Base-by-base conservation (phyloP, 176 grass and related monocot genomes). In the Eleusine indica region DNA sequence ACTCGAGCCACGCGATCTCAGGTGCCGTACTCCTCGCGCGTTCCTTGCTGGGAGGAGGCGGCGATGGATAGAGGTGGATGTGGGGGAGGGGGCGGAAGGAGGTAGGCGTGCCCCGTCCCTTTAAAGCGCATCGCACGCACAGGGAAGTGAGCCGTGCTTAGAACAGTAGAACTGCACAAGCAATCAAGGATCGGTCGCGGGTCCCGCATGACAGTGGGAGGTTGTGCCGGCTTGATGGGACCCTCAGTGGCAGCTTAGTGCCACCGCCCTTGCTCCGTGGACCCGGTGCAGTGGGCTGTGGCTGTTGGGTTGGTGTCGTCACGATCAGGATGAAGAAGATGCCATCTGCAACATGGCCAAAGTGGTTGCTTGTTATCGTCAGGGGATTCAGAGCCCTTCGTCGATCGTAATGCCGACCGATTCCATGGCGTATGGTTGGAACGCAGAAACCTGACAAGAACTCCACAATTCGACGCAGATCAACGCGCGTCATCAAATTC, bases 101-200 rank as follows among this genome's bases (percentile, higher is more conserved):
- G 38, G 25, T 14, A 30, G 10, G 22, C 9, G 61, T 64, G 61
- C 25, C 58, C 35, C 32, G 66, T 32, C 83, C 80, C 80, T 86
- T 90, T 74, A 86, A 90, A 90, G 88, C 79, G 67, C 83, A 87
- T 77, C 74, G 16, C 28, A 22, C 3, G 15, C 38, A 18, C 7
- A 21, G 39, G 13, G 28, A 41, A 56, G 64, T 15, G 19, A 76
- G 70, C 35, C 21, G 32, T 21, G 72, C 14, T 17, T 18, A n/a
- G 5, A 86, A 66, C 54, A 56, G 9, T 54, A 16, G 70, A 77
- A 66, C 66, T 21, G 66, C 57, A 77, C 4, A 73, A 11, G 74
- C 60, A 72, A 68, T 78, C 79, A 19, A 39, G 10, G 3, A 19
- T 32, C 1, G 66, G 68, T 37, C 5, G 71, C 0, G 29, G 57